Evolutionary conservation across 2,329 filamentous ascomycete genomes (phyloP).

Genomic region (Aspergillus pseudoterreus): DNA sequence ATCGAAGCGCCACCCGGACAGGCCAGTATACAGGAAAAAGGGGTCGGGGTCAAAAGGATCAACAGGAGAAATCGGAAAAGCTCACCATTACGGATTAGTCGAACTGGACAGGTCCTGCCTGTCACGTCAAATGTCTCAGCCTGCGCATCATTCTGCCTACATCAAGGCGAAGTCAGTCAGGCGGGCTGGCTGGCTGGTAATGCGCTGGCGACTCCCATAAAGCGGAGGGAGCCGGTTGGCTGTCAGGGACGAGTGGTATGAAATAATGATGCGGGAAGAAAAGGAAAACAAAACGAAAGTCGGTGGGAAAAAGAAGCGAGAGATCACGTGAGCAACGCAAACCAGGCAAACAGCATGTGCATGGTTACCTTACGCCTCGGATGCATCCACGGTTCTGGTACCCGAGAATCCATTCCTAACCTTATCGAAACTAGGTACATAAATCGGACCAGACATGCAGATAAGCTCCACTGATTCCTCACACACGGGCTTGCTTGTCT

Average conservation of each 20-base stretch:
- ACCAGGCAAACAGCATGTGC: neutral
- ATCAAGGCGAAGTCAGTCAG: conserved; percentile 9
- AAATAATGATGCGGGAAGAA: conserved; percentile 1
- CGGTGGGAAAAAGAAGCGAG: conserved; percentile 11
- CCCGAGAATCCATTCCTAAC: no score
- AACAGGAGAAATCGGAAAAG: conserved; percentile 3
- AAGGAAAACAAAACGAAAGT: conserved; percentile 4
- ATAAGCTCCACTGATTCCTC: no score
- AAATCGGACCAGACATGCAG: no score
- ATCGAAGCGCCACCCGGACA: conserved; percentile 13
- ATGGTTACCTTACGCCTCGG: no score
- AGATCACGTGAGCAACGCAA: conserved; percentile 9
- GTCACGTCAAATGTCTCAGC: conserved; percentile 1
- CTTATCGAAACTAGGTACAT: no score
- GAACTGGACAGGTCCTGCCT: neutral
- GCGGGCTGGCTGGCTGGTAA: neutral
- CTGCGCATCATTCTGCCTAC: conserved; percentile 5
- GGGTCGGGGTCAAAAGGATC: neutral
- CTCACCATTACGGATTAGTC: conserved; percentile 18
- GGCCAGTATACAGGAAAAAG: neutral
- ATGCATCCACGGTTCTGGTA: no score
- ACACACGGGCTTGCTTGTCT: no score
- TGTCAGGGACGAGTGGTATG: conserved; percentile 1
- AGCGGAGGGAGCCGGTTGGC: neutral
- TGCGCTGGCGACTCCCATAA: neutral